Percentiles rank a stretch among this genome's conserved stretches.
Evolutionary conservation across 257 asterid species (phyloP).

Genomic region (Paulownia fortunei): DNA sequence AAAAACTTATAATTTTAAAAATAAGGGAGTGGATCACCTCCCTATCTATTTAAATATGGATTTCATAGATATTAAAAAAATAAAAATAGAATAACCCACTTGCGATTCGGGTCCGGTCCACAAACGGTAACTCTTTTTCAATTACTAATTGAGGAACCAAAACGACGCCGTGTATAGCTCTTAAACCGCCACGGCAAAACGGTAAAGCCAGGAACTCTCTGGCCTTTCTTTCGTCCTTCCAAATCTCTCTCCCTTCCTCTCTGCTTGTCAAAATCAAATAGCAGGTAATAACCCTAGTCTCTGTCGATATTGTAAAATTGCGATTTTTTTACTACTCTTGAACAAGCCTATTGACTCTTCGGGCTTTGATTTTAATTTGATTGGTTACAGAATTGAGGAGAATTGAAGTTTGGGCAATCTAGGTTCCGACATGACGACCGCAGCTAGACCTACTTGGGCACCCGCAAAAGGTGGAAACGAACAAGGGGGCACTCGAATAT

Average conservation of each 20-base stretch:
- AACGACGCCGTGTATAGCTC: not conserved
- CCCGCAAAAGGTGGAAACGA: conserved; percentile 99
- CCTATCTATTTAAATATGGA: too few species aligned
- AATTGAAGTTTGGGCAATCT: conserved; percentile 18
- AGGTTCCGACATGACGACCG: conserved; percentile 61
- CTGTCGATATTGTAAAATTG: not conserved
- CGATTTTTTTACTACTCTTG: not conserved
- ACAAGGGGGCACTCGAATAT: conserved; percentile 94
- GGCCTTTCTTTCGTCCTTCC: not conserved
- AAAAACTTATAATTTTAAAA: too few species aligned
- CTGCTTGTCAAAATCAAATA: not conserved
- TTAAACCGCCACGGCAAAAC: not conserved
- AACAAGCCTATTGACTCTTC: not conserved
- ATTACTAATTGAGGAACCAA: not conserved
- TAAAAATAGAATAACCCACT: too few species aligned
- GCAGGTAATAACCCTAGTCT: conserved; percentile 15
- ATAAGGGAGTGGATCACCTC: too few species aligned
- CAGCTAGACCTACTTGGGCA: conserved; percentile 99
- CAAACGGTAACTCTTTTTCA: not conserved
- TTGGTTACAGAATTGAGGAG: conserved; percentile 12
- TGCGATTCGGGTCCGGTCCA: not conserved
- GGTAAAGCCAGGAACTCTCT: not conserved
- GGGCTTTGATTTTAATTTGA: not conserved
- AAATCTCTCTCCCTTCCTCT: not conserved
- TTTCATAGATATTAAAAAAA: too few species aligned